Evolutionary conservation across 2,329 filamentous ascomycete genomes (phyloP).

Genomic region (Fusarium sp.): DNA sequence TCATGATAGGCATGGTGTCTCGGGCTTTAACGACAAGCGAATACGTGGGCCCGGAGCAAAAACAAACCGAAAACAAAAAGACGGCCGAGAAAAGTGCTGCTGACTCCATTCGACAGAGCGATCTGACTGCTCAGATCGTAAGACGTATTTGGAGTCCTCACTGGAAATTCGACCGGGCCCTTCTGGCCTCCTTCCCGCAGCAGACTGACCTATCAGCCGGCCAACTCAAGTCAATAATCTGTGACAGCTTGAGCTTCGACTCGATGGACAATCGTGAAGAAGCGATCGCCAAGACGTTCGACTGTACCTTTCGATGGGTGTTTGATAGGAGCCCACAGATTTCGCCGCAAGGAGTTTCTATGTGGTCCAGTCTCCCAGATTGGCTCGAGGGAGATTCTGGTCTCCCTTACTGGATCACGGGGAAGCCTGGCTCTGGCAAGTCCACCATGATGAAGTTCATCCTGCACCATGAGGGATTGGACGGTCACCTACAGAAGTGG

Average conservation of each 20-base stretch:
- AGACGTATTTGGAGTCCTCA: background rate
- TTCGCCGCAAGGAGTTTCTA: background rate
- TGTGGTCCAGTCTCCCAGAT: slow-evolving; percentile 3
- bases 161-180: background rate
- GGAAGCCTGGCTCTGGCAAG: slow-evolving; percentile 16
- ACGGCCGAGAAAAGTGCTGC: background rate
- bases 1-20: slow-evolving; percentile 1
- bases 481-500: background rate
- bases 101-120: background rate
- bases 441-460: slow-evolving; percentile 10
- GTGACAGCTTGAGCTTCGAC: background rate
- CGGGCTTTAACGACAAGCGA: background rate
- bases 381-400: background rate
- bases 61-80: background rate
- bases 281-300: background rate
- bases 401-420: slow-evolving; percentile 10
- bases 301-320: background rate
- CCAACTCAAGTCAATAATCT: background rate
- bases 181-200: background rate
- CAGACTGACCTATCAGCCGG: background rate
- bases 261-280: slow-evolving; percentile 2
- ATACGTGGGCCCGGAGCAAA: background rate
- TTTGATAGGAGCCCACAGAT: background rate
- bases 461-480: background rate
- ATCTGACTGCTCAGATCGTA: background rate